Conservation (phyloP, 768 basidiomycete genomes). For the Lactifluus piperatus region DNA sequence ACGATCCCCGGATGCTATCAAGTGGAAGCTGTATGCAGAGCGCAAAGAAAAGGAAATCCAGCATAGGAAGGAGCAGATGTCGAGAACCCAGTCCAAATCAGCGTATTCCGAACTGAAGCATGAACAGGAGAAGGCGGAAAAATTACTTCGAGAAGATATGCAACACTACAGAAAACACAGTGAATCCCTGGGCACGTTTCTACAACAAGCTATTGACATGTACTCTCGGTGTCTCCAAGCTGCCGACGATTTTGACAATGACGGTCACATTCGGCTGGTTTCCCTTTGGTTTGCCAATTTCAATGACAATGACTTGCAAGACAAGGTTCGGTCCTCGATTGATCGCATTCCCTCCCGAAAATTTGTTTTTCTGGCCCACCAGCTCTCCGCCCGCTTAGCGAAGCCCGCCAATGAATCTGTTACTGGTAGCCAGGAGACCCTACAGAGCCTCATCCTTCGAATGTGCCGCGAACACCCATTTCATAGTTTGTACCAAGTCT, state of each 20-base stretch:
- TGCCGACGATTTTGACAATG: slow-evolving; percentile 68
- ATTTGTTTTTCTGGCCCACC: slow-evolving; percentile 86
- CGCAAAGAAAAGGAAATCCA: slow-evolving; percentile 67
- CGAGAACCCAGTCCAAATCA: slow-evolving; percentile 20
- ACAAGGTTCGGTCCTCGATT: slow-evolving; percentile 38
- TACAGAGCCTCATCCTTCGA: slow-evolving; percentile 56
- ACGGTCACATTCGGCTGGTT: slow-evolving; percentile 69
- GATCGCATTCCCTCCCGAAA: slow-evolving; percentile 72
- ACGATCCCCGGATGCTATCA: slow-evolving; percentile 59
- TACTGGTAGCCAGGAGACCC: slow-evolving; percentile 42
- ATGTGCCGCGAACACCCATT: slow-evolving; percentile 91
- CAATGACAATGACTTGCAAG: slow-evolving; percentile 43
- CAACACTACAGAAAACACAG: slow-evolving; percentile 34
- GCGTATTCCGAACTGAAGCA: slow-evolving; percentile 28
- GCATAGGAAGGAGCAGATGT: slow-evolving; percentile 35
- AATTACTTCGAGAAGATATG: slow-evolving; percentile 47
- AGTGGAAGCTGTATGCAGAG: slow-evolving; percentile 63
- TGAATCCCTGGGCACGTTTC: slow-evolving; percentile 47
- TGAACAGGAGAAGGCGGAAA: slow-evolving; percentile 36
- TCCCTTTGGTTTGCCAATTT: slow-evolving; percentile 93
- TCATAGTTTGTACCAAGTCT: slow-evolving; percentile 86
- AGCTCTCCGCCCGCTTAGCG: slow-evolving; percentile 84
- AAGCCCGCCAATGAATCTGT: slow-evolving; percentile 28
- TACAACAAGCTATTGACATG: slow-evolving; percentile 74
- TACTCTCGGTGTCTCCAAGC: slow-evolving; percentile 66